These are phyloP conservation scores for Heliamphora exappendiculata DNA, from an alignment of 148 eudicot genomes.

Conservation along the genomic window DNA sequence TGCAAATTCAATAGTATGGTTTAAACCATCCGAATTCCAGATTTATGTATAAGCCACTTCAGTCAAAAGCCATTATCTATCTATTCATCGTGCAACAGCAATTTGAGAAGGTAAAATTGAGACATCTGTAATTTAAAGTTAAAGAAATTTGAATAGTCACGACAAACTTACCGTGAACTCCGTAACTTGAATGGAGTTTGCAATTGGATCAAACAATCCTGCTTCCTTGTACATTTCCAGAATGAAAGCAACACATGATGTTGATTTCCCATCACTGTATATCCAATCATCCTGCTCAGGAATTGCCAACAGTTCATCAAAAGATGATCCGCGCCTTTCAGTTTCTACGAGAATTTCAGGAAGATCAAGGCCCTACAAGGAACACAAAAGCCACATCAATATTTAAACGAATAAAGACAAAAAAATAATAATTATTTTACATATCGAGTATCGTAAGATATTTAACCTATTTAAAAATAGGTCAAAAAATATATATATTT, in stretches of 20 bases:
- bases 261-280: constrained; percentile 76
- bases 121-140: not conserved
- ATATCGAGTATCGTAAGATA: too few species aligned
- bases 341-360: constrained; percentile 80
- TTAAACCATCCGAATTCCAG: not conserved
- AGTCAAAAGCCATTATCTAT: not conserved
- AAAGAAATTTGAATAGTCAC: not conserved
- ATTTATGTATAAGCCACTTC: not conserved
- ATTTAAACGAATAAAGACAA: not conserved
- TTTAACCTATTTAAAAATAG: too few species aligned
- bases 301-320: constrained; percentile 63
- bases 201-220: constrained; percentile 59
- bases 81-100: not conserved
- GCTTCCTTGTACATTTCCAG: constrained; percentile 89
- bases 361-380: constrained; percentile 63
- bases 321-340: constrained; percentile 81
- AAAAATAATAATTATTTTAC: too few species aligned
- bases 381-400: constrained; percentile 2
- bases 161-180: constrained; percentile 79
- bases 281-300: constrained; percentile 94
- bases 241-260: constrained; percentile 84
- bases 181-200: constrained; percentile 73
- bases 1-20: not conserved
- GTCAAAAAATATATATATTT: too few species aligned
- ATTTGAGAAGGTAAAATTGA: not conserved